These are phyloP conservation scores for Candida dajiaensis DNA, from an alignment of 805 yeast species.

Conservation along the genomic window DNA sequence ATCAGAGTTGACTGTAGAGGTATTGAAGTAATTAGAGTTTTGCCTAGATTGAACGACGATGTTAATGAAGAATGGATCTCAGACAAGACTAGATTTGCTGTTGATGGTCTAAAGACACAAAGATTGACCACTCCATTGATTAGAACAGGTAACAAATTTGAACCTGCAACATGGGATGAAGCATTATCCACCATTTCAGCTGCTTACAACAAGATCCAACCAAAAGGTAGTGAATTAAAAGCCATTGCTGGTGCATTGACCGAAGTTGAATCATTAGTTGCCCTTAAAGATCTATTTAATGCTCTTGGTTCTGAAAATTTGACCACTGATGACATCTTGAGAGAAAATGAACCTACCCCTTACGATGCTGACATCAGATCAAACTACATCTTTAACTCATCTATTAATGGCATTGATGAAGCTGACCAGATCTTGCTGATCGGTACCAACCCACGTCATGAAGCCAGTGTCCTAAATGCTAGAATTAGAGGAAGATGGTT, in stretches of 20 bases:
- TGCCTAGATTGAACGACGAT: conserved; percentile 82
- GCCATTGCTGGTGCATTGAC: conserved; percentile 77
- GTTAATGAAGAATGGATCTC: conserved; percentile 89
- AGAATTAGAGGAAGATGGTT: conserved; percentile 81
- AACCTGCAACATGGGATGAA: conserved; percentile 81
- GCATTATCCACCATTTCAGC: conserved; percentile 66
- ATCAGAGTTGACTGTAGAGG: conserved; percentile 85
- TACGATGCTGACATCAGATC: conserved; percentile 73
- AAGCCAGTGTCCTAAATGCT: conserved; percentile 83
- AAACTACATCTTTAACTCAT: conserved; percentile 73
- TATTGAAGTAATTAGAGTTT: conserved; percentile 77
- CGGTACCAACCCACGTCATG: conserved; percentile 86
- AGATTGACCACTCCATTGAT: conserved; percentile 77
- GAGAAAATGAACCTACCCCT: conserved; percentile 43
- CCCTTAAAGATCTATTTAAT: conserved; percentile 74
- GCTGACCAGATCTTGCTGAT: conserved; percentile 77
- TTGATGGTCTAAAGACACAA: conserved; percentile 82
- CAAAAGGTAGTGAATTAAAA: conserved; percentile 66
- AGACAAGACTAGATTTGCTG: conserved; percentile 81
- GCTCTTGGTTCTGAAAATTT: conserved; percentile 75
- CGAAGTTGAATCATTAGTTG: conserved; percentile 79
- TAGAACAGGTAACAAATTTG: conserved; percentile 62
- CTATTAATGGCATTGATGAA: conserved; percentile 72
- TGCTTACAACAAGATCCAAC: conserved; percentile 49
- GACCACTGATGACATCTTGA: conserved; percentile 55